Base-by-base conservation (phyloP, 441 rosid genomes). In the Viola pubescens region DNA sequence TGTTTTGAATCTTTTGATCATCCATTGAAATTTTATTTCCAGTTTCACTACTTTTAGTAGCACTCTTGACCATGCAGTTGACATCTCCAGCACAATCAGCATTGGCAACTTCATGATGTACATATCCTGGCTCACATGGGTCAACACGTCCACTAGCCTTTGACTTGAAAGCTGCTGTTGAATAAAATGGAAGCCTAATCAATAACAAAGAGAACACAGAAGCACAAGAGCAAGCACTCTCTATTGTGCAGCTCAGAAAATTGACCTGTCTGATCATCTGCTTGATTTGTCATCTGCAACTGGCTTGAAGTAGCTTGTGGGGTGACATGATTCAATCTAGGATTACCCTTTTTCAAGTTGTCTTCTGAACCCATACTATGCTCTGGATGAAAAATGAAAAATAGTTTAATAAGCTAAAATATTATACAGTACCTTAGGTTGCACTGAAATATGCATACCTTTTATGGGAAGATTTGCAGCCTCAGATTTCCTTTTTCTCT, bases 401-500 rank as follows among this genome's bases (percentile, higher is more conserved):
- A 57, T 5, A 52, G 19, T 57, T 56, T 41, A 58, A 58, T 50
- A 40, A 26, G 34, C 34, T 26, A 26, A 26, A 59, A 42, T 59
- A 39, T 13, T 10, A 47, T 50, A 53, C 13, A 7, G 52, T 16
- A 51, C 69, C 47, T 63, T 49, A 67, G 62, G 49, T 40, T 52
- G 52, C 67, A 54, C 73, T 58, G 58, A 46, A 71, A 40, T 48
- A 56, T 71, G 64, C 67, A 65, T 75, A 91, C 92, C 92, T 67
- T 53, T 55, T 46, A 51, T 16, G 43, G 64, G 64, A 10, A 12
- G 47, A 43, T 60, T 52, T 43, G 58, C 60, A 48, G 42, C 71
- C 68, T 53, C 71, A 70, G 59, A 53, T 58, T 56, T 69, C 60
- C 37, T 74, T 64, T 68, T 75, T 55, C 61, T 71, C 67, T 65